A percentile compares a stretch with the other conserved stretches of the same genome.
phyloP scores from a whole-genome alignment of 2,329 filamentous ascomycete genomes.

The Monosporascus sp. region DNA sequence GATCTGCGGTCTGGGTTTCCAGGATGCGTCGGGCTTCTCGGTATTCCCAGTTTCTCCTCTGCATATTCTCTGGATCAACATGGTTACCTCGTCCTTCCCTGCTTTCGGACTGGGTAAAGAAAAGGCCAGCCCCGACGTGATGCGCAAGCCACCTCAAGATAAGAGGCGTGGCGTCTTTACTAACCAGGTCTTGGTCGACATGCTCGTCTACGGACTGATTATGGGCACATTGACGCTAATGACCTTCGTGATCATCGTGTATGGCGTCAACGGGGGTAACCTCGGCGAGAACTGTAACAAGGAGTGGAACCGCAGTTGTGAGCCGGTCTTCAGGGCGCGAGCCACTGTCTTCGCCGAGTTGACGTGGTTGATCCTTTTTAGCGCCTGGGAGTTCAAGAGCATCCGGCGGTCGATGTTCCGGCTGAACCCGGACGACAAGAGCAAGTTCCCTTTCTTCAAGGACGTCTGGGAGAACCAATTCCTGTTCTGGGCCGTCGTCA shows the following conservation, averaged over 20 bases:
- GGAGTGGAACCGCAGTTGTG: conserved; percentile 48
- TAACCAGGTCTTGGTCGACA: conserved; percentile 70
- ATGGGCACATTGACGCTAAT: conserved; percentile 65
- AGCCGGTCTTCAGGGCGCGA: conserved; percentile 62
- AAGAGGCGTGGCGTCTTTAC: conserved; percentile 67
- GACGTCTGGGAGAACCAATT: conserved; percentile 68
- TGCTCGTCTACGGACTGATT: conserved; percentile 72
- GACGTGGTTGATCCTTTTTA: conserved; percentile 68
- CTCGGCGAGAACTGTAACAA: conserved; percentile 62
- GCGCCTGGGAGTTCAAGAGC: conserved; percentile 74
- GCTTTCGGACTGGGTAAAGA: conserved; percentile 86
- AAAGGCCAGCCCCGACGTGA: conserved; percentile 67
- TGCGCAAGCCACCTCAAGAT: conserved; percentile 73
- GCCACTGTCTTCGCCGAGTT: conserved; percentile 69
- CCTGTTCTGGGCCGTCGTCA: conserved; percentile 60
- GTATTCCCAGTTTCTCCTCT: conserved; percentile 84
- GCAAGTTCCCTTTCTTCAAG: conserved; percentile 48
- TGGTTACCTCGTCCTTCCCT: conserved; percentile 82
- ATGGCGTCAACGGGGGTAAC: conserved; percentile 48
- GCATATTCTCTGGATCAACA: conserved; percentile 91
- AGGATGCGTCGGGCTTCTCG: conserved; percentile 64
- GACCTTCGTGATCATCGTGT: conserved; percentile 62
- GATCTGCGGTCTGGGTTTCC: conserved; percentile 76
- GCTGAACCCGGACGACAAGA: conserved; percentile 50
- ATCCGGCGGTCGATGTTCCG: conserved; percentile 67